Evolutionary conservation across 441 rosid species (phyloP).

Genomic region (Geranium incanum): DNA sequence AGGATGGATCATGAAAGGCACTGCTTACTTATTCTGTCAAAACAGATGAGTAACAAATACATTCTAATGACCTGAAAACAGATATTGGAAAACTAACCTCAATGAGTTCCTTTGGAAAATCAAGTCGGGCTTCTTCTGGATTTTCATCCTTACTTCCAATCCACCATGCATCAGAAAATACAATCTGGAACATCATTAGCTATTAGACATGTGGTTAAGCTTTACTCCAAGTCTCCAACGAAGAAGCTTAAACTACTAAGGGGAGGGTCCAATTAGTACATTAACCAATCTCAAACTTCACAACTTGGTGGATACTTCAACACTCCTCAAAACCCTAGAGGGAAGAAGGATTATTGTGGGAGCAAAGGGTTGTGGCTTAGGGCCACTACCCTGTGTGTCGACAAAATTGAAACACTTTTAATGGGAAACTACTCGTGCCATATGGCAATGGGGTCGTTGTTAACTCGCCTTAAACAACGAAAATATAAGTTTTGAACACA

Average conservation of each 20-base stretch:
- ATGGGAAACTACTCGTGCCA: no score
- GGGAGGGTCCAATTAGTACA: not conserved
- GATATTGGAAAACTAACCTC: slow-evolving; percentile 39
- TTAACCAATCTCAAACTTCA: not conserved
- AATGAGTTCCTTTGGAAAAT: slow-evolving; percentile 62
- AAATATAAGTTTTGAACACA: no score
- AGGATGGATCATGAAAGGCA: not conserved
- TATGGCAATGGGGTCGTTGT: no score
- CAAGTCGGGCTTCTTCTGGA: slow-evolving; percentile 67
- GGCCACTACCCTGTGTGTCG: no score
- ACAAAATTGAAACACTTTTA: no score
- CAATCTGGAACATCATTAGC: slow-evolving; percentile 45
- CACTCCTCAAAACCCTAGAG: not conserved
- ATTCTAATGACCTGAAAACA: slow-evolving; percentile 1
- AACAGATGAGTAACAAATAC: not conserved
- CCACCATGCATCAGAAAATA: slow-evolving; percentile 95
- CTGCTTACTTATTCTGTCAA: slow-evolving; percentile 6
- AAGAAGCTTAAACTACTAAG: not conserved
- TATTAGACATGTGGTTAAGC: not conserved
- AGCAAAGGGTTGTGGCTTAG: no score
- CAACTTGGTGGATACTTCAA: not conserved
- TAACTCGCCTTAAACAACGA: no score
- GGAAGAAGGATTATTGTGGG: no score
- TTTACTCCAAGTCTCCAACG: not conserved
- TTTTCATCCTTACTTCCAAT: slow-evolving; percentile 85